These are phyloP conservation scores for Angomonas ambiguus DNA, from an alignment of 208 protist species.

Conservation along the genomic window DNA sequence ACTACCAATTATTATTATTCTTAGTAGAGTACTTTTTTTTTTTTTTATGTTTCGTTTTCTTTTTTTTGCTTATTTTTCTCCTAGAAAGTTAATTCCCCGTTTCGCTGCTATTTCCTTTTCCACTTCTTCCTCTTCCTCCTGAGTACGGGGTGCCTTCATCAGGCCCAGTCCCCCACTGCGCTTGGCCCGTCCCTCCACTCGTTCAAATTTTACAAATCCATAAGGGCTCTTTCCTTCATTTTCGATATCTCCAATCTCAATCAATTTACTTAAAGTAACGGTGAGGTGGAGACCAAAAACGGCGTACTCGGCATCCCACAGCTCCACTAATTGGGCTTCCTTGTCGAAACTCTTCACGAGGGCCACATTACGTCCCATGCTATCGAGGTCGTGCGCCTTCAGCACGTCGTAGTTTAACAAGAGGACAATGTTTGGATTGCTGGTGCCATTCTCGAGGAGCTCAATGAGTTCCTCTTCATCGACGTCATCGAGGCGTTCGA, in stretches of 20 bases:
- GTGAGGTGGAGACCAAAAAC: slow-evolving; percentile 68
- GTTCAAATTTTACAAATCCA: slow-evolving; percentile 66
- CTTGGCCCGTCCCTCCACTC: slow-evolving; percentile 15
- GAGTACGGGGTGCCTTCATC: slow-evolving; percentile 38
- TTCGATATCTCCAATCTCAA: slow-evolving; percentile 73
- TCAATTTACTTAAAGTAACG: slow-evolving; percentile 50
- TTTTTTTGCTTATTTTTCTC: not conserved
- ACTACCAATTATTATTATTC: not conserved
- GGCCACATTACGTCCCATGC: slow-evolving; percentile 68
- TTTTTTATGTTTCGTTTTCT: not conserved
- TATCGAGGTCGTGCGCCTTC: slow-evolving; percentile 46
- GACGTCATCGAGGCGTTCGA: slow-evolving; percentile 73
- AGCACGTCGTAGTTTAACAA: slow-evolving; percentile 81
- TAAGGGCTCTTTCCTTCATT: slow-evolving; percentile 72
- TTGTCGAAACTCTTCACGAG: slow-evolving; percentile 74
- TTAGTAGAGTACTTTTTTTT: slow-evolving; percentile 2
- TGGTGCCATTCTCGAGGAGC: slow-evolving; percentile 61
- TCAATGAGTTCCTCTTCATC: slow-evolving; percentile 67
- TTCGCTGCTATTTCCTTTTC: slow-evolving; percentile 16
- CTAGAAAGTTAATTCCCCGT: slow-evolving; percentile 10
- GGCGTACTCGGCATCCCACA: slow-evolving; percentile 81
- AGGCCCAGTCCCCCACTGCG: slow-evolving; percentile 31
- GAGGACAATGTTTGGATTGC: slow-evolving; percentile 47
- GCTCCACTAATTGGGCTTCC: slow-evolving; percentile 53
- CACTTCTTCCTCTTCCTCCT: slow-evolving; percentile 52